Evolutionary conservation across 1,139 yeast species (phyloP).

Genomic region (Pichia sp.): DNA sequence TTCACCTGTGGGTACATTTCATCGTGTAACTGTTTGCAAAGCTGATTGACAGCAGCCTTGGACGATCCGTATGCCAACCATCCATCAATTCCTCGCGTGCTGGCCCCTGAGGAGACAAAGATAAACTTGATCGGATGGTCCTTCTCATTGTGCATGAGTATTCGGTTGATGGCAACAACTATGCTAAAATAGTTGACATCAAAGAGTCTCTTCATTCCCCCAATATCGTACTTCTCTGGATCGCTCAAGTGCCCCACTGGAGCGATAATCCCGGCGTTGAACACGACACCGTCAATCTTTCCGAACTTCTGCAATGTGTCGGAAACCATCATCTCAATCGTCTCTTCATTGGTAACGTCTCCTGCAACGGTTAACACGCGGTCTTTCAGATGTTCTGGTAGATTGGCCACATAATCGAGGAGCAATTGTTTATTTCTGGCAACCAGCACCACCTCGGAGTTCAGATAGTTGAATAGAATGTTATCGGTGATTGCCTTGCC

Average conservation of each 20-base stretch:
- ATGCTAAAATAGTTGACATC: slow-evolving; percentile 78
- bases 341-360: slow-evolving; percentile 48
- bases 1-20: slow-evolving; percentile 53
- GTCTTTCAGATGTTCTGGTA: slow-evolving; percentile 32
- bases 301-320: slow-evolving; percentile 49
- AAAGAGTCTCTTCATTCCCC: slow-evolving; percentile 56
- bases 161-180: slow-evolving; percentile 49
- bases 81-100: slow-evolving; percentile 51
- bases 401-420: slow-evolving; percentile 35
- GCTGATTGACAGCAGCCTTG: slow-evolving; percentile 82
- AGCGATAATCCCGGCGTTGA: slow-evolving; percentile 84
- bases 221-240: slow-evolving; percentile 34
- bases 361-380: slow-evolving; percentile 56
- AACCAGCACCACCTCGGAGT: slow-evolving; percentile 55
- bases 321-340: slow-evolving; percentile 36
- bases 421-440: slow-evolving; percentile 57
- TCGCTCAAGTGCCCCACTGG: slow-evolving; percentile 60
- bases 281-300: slow-evolving; percentile 58
- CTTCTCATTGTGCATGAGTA: slow-evolving; percentile 40
- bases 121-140: slow-evolving; percentile 43
- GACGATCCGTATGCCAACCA: slow-evolving; percentile 92
- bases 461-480: slow-evolving; percentile 33
- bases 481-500: slow-evolving; percentile 62
- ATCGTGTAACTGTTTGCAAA: slow-evolving; percentile 54
- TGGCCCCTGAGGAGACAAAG: slow-evolving; percentile 84